Percentiles rank a stretch among this genome's conserved stretches.
Conservation (phyloP, 371 early-diverging fungal species). For the Mortierella sp. region DNA sequence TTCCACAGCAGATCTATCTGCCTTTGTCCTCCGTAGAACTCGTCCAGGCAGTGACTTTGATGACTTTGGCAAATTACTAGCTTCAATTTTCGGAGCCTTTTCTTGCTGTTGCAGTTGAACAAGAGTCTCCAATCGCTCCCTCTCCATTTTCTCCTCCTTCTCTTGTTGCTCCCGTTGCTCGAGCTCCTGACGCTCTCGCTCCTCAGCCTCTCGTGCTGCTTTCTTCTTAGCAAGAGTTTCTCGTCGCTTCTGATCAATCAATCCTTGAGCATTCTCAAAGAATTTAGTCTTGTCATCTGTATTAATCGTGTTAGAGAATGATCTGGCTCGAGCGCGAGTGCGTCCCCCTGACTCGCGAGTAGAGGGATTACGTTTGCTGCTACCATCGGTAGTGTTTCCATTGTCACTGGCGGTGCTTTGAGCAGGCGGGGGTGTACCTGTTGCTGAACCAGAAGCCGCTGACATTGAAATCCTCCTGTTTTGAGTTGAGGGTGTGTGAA, state of each 20-base stretch:
- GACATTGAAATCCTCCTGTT: background rate
- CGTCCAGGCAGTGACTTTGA: conserved; percentile 54
- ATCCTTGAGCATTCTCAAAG: conserved; percentile 39
- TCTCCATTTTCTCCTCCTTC: conserved; percentile 16
- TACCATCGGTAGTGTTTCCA: background rate
- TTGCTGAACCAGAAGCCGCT: background rate
- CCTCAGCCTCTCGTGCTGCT: conserved; percentile 26
- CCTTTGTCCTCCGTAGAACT: conserved; percentile 30
- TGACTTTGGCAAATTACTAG: conserved; percentile 51
- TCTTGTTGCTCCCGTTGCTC: conserved; percentile 8
- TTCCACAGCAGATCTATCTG: conserved; percentile 14
- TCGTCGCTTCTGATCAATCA: conserved; percentile 36
- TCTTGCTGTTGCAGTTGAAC: conserved; percentile 19
- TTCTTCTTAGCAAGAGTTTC: conserved; percentile 34
- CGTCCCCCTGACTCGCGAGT: conserved; percentile 21
- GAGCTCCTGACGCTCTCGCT: conserved; percentile 15
- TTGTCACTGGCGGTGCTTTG: background rate
- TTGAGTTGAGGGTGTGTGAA: background rate
- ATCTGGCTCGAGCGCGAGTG: conserved; percentile 32
- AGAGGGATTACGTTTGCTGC: background rate
- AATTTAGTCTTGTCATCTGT: conserved; percentile 31
- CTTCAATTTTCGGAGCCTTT: conserved; percentile 42
- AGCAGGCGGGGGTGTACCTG: no score
- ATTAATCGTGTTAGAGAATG: conserved; percentile 24
- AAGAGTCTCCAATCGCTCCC: conserved; percentile 11